phyloP scores from a whole-genome alignment of 768 basidiomycete genomes.

The Xanthoconium stramineum region DNA sequence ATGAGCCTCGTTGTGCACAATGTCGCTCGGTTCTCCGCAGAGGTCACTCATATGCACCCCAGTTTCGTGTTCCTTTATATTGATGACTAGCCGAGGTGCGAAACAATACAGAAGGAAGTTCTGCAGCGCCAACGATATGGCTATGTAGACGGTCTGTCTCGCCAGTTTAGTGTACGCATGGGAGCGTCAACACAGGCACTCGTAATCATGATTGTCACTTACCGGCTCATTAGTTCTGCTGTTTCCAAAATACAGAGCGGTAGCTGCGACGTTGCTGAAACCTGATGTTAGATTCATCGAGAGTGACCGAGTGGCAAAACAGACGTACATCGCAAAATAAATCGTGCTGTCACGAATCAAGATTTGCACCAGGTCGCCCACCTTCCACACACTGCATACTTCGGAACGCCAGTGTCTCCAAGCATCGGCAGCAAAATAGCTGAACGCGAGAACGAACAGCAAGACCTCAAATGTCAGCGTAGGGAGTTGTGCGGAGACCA shows the following conservation, averaged over 20 bases:
- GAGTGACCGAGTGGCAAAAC: neutral
- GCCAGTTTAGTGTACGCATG: no score
- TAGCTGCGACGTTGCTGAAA: conserved; percentile 4
- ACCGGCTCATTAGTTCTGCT: neutral
- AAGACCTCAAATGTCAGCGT: conserved; percentile 14
- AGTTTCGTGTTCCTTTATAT: conserved; percentile 8
- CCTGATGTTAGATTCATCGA: neutral
- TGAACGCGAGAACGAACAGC: conserved; percentile 14
- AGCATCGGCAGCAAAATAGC: conserved; percentile 4
- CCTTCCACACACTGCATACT: neutral
- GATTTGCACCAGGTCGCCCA: conserved; percentile 10
- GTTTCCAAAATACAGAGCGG: conserved; percentile 5
- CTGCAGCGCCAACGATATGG: conserved; percentile 16
- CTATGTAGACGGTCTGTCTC: conserved; percentile 4
- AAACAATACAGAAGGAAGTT: conserved; percentile 16
- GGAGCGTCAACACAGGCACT: neutral
- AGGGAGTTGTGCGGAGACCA: conserved; percentile 6
- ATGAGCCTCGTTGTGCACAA: neutral
- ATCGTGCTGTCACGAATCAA: conserved; percentile 18
- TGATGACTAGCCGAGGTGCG: conserved; percentile 18
- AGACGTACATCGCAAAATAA: conserved; percentile 20
- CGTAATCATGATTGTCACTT: neutral
- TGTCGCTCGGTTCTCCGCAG: neutral
- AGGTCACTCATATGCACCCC: conserved; percentile 9
- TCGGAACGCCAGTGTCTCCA: conserved; percentile 2